Evolutionary conservation across 2,329 filamentous ascomycete species (phyloP).

Genomic region (Alternaria brassicicola): DNA sequence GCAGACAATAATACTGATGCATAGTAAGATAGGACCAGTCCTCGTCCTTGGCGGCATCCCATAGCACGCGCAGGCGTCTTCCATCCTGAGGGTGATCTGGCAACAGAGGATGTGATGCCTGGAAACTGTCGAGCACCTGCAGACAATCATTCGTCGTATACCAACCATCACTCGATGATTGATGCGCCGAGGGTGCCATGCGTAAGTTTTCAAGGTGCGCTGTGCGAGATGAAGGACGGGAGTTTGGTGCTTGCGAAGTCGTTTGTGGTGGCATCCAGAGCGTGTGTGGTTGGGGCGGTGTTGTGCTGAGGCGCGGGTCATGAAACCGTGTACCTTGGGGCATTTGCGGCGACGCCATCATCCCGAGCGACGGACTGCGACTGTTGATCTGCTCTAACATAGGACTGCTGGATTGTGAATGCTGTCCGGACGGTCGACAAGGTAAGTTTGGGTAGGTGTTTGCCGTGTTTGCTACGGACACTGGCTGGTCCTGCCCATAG

Average conservation of each 20-base stretch:
- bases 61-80: slow-evolving; percentile 36
- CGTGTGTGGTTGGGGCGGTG: slow-evolving; percentile 8
- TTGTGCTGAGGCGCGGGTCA: background rate
- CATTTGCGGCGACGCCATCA: slow-evolving; percentile 12
- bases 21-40: slow-evolving; percentile 40
- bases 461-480: background rate
- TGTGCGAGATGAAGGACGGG: background rate
- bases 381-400: slow-evolving; percentile 1
- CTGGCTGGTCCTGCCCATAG: background rate
- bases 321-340: slow-evolving; percentile 4
- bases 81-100: slow-evolving; percentile 8
- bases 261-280: slow-evolving; percentile 4
- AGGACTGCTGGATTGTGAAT: slow-evolving; percentile 8
- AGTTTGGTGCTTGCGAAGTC: background rate
- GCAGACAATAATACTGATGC: slow-evolving; percentile 40
- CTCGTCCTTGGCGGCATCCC: slow-evolving; percentile 40
- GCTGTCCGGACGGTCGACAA: slow-evolving; percentile 4
- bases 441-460: background rate
- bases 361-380: slow-evolving; percentile 6
- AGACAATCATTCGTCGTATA: slow-evolving; percentile 22
- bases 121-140: slow-evolving; percentile 12
- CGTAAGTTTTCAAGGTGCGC: background rate
- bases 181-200: background rate
- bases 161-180: slow-evolving; percentile 8
- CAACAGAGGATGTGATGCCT: background rate